Evolutionary conservation across 345 rosid genomes (phyloP), one percentile per base, ranked within the genome.

Genomic region (Leavenworthia alabamica): DNA sequence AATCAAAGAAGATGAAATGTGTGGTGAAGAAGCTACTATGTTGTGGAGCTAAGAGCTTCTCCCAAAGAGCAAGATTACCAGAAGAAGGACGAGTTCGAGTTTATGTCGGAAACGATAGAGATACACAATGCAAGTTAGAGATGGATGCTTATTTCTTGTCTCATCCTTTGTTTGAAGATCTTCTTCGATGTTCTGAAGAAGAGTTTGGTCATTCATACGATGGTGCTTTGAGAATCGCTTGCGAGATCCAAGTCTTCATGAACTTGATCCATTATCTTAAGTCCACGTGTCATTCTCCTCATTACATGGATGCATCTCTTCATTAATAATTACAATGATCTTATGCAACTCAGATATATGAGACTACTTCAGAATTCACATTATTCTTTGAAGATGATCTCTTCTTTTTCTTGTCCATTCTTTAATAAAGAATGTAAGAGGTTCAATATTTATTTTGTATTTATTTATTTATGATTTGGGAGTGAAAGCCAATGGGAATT

Each of bases 191-290:
- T 23, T 79, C 80, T 5, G 72, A 65, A 27, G 78, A 79, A 31
- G 80, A 81, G 53, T 68, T 75, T 15, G 85, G 80, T 40, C 66
- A 33, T 39, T 73, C 82, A 0, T 82, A 79, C 57, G 73, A 65
- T 0, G 80, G 86, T 3, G 80, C 82, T 12, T 66, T 77, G 4
- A 62, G 83, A 77, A 77, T 79, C 3, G 72, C 76, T 8, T 79
- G 83, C 52, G 82, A 82, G 63, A 68, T 75, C 24, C 78, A 79
- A 46, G 62, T 71, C 29, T 77, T 82, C 52, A 70, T 17, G 7
- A 50, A 73, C 67, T 71, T 77, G 42, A 59, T 79, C 12, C 72
- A 76, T 52, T 76, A 73, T 15, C 82, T 82, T n/a, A 72, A 71
- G 39, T 73, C 74, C 8, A 66, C 66, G 9, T 51, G 70, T 57